phyloP scores from a whole-genome alignment of 192 early-diverging fungal species.

The Dissophora ornata region DNA sequence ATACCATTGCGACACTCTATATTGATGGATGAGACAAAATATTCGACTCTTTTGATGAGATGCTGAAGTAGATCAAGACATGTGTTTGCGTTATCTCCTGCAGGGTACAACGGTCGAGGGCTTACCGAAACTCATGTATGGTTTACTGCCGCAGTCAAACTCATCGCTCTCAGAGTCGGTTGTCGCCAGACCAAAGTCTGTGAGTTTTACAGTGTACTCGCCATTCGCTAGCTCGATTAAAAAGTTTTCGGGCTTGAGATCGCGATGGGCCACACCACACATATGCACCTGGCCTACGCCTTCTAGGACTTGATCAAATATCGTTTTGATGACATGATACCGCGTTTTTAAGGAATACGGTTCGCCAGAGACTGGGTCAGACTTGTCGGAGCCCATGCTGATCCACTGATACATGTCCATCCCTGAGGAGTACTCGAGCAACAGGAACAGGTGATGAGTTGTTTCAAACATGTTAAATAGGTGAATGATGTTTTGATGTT shows the following conservation, averaged over 20 bases:
- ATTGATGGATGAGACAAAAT: not conserved
- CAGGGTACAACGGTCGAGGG: not conserved
- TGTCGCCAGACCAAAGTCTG: constrained; percentile 94
- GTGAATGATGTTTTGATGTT: constrained; percentile 71
- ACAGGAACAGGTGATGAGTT: constrained; percentile 73
- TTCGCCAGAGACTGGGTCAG: constrained; percentile 52
- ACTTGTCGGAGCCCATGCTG: constrained; percentile 51
- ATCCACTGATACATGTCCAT: constrained; percentile 66
- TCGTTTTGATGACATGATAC: constrained; percentile 68
- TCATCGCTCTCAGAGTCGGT: constrained; percentile 82
- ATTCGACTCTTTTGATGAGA: constrained; percentile 1
- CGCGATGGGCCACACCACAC: constrained; percentile 85
- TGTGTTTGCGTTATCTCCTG: too few relatives aligned
- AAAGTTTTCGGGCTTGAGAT: constrained; percentile 89
- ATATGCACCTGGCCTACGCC: constrained; percentile 83
- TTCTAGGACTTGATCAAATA: constrained; percentile 77
- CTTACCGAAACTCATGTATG: constrained; percentile 65
- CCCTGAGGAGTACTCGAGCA: constrained; percentile 72
- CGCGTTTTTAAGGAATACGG: constrained; percentile 71
- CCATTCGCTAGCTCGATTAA: constrained; percentile 54
- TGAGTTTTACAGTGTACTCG: constrained; percentile 74
- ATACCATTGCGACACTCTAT: constrained; percentile 60
- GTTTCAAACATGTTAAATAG: constrained; percentile 78
- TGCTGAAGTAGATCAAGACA: not conserved
- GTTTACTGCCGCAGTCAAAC: constrained; percentile 86